These are phyloP conservation scores for Geotrichum bryndzae DNA, from an alignment of 1,139 yeast species.

Conservation along the genomic window DNA sequence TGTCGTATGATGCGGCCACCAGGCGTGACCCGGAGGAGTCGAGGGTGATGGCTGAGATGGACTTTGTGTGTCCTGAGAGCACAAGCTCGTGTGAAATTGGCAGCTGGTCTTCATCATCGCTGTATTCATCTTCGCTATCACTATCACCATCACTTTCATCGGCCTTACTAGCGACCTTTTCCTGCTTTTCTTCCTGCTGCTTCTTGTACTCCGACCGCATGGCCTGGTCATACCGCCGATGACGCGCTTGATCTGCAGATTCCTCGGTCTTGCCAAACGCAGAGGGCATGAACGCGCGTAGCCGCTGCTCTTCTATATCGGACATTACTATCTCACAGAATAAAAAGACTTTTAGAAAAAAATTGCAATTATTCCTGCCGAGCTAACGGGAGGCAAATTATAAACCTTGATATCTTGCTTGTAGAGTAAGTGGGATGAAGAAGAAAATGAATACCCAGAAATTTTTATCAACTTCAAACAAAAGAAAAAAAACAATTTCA, in stretches of 20 bases:
- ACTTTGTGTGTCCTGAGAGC: constrained; percentile 28
- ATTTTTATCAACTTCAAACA: neutral
- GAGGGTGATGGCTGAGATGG: constrained; percentile 29
- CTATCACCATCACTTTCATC: constrained; percentile 5
- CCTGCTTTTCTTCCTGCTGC: neutral
- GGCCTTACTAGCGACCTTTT: neutral
- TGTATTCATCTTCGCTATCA: constrained; percentile 22
- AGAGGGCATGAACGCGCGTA: constrained; percentile 8
- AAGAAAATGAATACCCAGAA: neutral
- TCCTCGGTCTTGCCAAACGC: constrained; percentile 14
- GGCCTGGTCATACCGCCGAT: constrained; percentile 7
- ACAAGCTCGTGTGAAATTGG: constrained; percentile 35
- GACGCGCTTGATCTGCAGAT: neutral
- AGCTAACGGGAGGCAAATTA: neutral
- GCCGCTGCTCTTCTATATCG: constrained; percentile 1
- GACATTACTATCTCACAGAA: neutral
- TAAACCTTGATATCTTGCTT: neutral
- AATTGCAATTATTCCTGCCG: too few species aligned
- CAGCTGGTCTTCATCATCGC: constrained; percentile 26
- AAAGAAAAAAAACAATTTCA: neutral
- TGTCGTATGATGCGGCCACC: constrained; percentile 32
- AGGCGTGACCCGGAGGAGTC: constrained; percentile 34
- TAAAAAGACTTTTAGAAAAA: neutral
- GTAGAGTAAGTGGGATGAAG: neutral
- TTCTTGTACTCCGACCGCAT: constrained; percentile 10